Evolutionary conservation across 495 filamentous ascomycete species (phyloP).

Genomic region (Lepraria neglecta): DNA sequence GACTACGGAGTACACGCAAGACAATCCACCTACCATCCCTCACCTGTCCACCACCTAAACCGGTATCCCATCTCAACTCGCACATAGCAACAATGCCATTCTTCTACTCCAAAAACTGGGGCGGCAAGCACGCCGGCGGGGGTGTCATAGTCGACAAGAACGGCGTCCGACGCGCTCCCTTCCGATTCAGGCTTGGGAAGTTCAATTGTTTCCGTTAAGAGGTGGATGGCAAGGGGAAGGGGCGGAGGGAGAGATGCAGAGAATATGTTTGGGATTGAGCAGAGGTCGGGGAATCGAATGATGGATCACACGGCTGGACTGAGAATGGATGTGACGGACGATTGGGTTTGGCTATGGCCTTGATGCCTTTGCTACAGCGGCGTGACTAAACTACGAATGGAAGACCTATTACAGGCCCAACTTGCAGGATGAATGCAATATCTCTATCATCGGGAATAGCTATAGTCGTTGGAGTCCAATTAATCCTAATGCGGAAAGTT

Average conservation of each 20-base stretch:
- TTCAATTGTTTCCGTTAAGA: slow-evolving; percentile 34
- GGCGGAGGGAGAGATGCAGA: background rate
- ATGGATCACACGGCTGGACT: too few species aligned
- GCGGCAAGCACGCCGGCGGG: slow-evolving; percentile 26
- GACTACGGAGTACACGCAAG: background rate
- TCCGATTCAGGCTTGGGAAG: slow-evolving; percentile 34
- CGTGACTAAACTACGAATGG: too few species aligned
- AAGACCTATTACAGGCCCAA: too few species aligned
- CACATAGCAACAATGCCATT: background rate
- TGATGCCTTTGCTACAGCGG: too few species aligned
- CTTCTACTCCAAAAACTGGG: slow-evolving; percentile 21
- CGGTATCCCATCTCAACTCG: background rate
- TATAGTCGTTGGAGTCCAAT: background rate
- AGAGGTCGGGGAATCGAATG: background rate
- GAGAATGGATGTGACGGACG: too few species aligned
- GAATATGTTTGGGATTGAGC: background rate
- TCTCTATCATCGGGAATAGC: background rate
- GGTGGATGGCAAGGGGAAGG: background rate
- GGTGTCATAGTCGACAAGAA: slow-evolving; percentile 38
- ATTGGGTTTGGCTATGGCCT: too few species aligned
- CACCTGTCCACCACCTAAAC: too few species aligned
- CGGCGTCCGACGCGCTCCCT: slow-evolving; percentile 34
- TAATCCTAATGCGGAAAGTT: background rate
- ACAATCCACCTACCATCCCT: background rate
- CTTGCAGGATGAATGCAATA: too few species aligned